These are phyloP conservation scores for Salix dunnii DNA, from an alignment of 345 rosid genomes.

Conservation along the genomic window DNA sequence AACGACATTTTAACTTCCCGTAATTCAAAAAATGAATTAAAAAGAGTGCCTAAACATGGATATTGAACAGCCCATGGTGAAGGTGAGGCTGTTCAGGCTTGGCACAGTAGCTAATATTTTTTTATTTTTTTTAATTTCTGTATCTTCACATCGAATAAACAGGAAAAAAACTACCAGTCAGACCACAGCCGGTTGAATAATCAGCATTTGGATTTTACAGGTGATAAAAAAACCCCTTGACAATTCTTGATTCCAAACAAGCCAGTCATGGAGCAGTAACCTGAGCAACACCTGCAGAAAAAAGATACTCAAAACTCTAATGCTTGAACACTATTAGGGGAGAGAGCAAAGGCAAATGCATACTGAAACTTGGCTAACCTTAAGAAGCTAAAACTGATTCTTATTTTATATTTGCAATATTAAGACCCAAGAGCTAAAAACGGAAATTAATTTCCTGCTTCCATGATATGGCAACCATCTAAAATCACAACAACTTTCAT, in stretches of 20 bases:
- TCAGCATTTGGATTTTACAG: background rate
- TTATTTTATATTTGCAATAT: background rate
- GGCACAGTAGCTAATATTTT: too few relatives aligned
- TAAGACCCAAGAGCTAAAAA: too few relatives aligned
- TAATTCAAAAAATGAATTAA: too few relatives aligned
- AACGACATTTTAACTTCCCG: too few relatives aligned
- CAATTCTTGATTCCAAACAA: background rate
- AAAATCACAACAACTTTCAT: too few relatives aligned
- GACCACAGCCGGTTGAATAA: background rate
- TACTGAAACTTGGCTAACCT: background rate
- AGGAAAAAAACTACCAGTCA: background rate
- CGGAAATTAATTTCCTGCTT: too few relatives aligned
- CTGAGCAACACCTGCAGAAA: slow-evolving; percentile 1
- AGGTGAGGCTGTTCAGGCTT: too few relatives aligned
- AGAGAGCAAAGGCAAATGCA: background rate
- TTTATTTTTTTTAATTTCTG: too few relatives aligned
- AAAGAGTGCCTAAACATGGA: too few relatives aligned
- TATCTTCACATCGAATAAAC: background rate
- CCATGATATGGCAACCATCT: too few relatives aligned
- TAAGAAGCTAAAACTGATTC: background rate
- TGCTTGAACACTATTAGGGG: background rate
- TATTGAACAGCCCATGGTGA: too few relatives aligned
- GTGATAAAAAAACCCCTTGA: background rate
- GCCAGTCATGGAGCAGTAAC: background rate
- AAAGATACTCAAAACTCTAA: background rate